Conservation (phyloP, 2,329 filamentous ascomycete genomes). For the Fusarium clavum region DNA sequence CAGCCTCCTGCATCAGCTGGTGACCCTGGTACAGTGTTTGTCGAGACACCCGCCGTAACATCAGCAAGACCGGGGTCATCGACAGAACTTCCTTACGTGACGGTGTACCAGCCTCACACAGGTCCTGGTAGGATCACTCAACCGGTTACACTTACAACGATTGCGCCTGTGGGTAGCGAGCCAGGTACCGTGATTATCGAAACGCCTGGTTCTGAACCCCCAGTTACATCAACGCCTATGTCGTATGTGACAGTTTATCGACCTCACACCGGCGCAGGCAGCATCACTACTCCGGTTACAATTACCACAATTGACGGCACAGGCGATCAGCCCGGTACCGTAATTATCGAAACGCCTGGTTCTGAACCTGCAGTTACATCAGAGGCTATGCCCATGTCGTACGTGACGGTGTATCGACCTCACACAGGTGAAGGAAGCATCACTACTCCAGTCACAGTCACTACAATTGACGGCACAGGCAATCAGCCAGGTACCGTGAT, state of each 20-base stretch:
- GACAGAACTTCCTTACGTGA: constrained; percentile 18
- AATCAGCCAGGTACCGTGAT: not conserved
- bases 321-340: not conserved
- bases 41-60: too few relatives aligned
- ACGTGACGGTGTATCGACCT: too few relatives aligned
- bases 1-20: constrained; percentile 20
- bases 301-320: too few relatives aligned
- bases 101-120: constrained; percentile 8
- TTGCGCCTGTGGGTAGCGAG: constrained; percentile 11
- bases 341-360: constrained; percentile 25
- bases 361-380: not conserved
- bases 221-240: constrained; percentile 16
- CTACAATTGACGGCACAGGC: not conserved
- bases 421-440: too few relatives aligned
- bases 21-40: constrained; percentile 23
- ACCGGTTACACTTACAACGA: constrained; percentile 23
- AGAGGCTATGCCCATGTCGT: too few relatives aligned
- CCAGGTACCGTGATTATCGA: constrained; percentile 25
- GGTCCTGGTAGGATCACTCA: constrained; percentile 19
- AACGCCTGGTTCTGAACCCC: constrained; percentile 10
- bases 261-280: too few relatives aligned
- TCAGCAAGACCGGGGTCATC: too few relatives aligned
- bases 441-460: too few relatives aligned
- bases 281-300: too few relatives aligned
- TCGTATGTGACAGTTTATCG: constrained; percentile 4